These are phyloP conservation scores for Coemansia sp. DNA, from an alignment of 192 early-diverging fungal species.

Conservation along the genomic window DNA sequence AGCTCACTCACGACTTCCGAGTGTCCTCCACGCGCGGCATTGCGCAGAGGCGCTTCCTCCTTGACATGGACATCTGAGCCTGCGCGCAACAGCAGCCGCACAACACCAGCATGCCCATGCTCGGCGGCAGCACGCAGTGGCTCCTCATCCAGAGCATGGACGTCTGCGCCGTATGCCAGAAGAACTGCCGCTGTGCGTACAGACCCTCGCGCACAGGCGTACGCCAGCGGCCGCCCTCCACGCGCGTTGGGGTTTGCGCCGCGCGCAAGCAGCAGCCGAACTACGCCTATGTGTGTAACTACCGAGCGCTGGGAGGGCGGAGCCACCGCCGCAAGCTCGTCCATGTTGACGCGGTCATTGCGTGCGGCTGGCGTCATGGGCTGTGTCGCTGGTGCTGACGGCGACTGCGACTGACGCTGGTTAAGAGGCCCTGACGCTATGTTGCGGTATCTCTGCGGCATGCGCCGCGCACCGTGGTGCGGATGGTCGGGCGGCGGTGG, in stretches of 20 bases:
- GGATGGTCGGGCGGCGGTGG: background rate
- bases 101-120: conserved; percentile 20
- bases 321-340: background rate
- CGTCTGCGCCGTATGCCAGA: conserved; percentile 27
- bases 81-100: conserved; percentile 25
- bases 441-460: conserved; percentile 17
- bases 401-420: background rate
- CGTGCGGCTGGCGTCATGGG: background rate
- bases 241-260: conserved; percentile 36
- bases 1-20: conserved; percentile 20
- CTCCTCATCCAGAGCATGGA: conserved; percentile 23
- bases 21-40: conserved; percentile 38
- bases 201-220: conserved; percentile 32
- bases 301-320: background rate
- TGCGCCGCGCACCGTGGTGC: background rate
- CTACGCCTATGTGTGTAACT: conserved; percentile 23
- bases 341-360: conserved; percentile 4
- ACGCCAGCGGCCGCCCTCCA: conserved; percentile 29
- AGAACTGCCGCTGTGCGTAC: conserved; percentile 26
- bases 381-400: background rate
- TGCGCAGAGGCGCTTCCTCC: conserved; percentile 19
- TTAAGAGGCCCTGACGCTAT: background rate
- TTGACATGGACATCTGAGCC: conserved; percentile 28
- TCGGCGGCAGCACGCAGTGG: conserved; percentile 36
- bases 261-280: conserved; percentile 35